Conservation (phyloP, 805 yeast species). For the Cyberlindnera galapagoensis region DNA sequence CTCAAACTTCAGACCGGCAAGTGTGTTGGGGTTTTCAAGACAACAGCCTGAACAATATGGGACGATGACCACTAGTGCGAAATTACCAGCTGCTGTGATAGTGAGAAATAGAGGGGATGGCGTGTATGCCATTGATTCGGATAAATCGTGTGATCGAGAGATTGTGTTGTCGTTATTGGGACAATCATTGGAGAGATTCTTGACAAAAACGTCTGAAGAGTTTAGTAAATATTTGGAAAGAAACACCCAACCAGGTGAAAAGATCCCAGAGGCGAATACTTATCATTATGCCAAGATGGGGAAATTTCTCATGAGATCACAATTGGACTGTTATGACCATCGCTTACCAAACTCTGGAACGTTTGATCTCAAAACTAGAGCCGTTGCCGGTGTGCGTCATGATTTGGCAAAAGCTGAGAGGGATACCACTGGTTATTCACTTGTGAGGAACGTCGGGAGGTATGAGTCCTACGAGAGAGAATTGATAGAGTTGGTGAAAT, state of each 20-base stretch:
- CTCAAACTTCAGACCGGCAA: constrained; percentile 53
- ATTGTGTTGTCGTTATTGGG: constrained; percentile 70
- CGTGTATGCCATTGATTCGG: constrained; percentile 61
- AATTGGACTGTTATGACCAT: constrained; percentile 74
- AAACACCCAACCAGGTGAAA: constrained; percentile 10
- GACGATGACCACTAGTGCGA: constrained; percentile 38
- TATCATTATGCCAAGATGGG: constrained; percentile 74
- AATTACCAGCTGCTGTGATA: constrained; percentile 50
- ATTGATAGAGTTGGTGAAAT: constrained; percentile 61
- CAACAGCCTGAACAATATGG: constrained; percentile 32
- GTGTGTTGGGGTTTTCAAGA: constrained; percentile 37
- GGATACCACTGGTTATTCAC: constrained; percentile 50
- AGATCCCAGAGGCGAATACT: constrained; percentile 22
- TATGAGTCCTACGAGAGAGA: constrained; percentile 84
- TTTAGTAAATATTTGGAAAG: constrained; percentile 33
- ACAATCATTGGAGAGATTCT: constrained; percentile 66
- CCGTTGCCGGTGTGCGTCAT: constrained; percentile 78
- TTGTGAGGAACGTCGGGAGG: constrained; percentile 52
- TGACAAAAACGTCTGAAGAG: constrained; percentile 53
- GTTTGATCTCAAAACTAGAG: constrained; percentile 89
- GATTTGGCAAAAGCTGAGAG: constrained; percentile 52
- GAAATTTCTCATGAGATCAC: constrained; percentile 78
- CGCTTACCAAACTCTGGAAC: constrained; percentile 85
- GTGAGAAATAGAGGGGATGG: constrained; percentile 35
- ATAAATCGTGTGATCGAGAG: constrained; percentile 60